Base-by-base conservation (phyloP, 2,329 filamentous ascomycete genomes). In the Microdochium nivale region DNA sequence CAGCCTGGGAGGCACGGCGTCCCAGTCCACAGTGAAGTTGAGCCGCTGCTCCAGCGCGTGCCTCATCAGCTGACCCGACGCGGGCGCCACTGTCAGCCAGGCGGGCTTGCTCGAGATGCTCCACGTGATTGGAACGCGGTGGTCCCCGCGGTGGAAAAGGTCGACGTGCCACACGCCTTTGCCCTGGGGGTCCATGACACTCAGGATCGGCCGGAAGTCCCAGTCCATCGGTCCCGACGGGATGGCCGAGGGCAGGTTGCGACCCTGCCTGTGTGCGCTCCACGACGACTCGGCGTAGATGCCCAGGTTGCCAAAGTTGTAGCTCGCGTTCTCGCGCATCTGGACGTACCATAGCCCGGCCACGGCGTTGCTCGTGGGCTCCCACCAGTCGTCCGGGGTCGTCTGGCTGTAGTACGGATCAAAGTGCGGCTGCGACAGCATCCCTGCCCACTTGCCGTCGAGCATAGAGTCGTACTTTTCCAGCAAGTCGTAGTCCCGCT, bases 201-300 rank as follows among this genome's bases (percentile, higher is more conserved):
- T 70, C 13, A 78, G 64, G 2, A 67, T 69, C 3, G 78, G 67
- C 1, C 64, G 66, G 50, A 72, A 59, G 2, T 48, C 16, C 64
- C 21, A 68, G 63, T 3, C 71, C 61, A 51, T 68, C 71, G 55
- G 56, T 62, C 57, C 81, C 74, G 65, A 73, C 78, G 16, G 63
- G 30, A 52, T 55, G 2, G 37, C 33, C 4, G 57, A 54, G 65
- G 63, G 81, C 76, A 53, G 79, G 75, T 43, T 76, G 71, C 0
- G 76, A 73, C 1, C 79, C 73, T 60, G 76, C 54, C 62, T 76
- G 59, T 62, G 72, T 8, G 83, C 71, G 2, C 77, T 75, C n/a
- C 79, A 80, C 55, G 83, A 81, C 50, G 74, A 75, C 59, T 83
- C 76, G 2, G 80, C 70, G 3, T 73, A 70, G 8, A 83, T 70